Base-by-base conservation (phyloP, 495 filamentous ascomycete genomes). In the Penicillium cosmopolitanum region DNA sequence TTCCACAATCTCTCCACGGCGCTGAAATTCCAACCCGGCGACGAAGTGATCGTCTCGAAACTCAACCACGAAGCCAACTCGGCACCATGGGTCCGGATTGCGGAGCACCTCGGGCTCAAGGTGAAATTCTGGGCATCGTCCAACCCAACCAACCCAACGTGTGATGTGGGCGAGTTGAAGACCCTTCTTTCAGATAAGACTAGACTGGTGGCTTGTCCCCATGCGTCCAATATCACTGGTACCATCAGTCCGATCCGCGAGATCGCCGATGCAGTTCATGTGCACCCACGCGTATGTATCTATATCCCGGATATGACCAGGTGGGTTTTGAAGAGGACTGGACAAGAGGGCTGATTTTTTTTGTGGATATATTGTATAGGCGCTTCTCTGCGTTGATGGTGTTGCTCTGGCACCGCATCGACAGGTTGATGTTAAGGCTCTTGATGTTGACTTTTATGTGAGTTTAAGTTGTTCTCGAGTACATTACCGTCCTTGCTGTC, bases 31-130 rank as follows among this genome's bases (percentile, higher is more conserved):
- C 66, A 80, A n/a, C 61, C 76, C 5, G 83, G 82, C 50, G 81
- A 84, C 61, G 88, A 91, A 64, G 68, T 92, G 36, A 73, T 93
- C 53, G 42, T 90, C 6, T 91, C 86, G 5, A 77, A 80, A 50
- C 72, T 90, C 57, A 88, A 91, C 68, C 87, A 92, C 67, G 87
- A 91, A 72, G 85, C 87, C 35, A 90, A 91, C 67, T 84, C 87
- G 58, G 81, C 85, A 10, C 77, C 88, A 0, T 92, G 88, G 88
- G 75, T 88, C 7, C 73, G 77, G 23, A 77, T 92, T n/a, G 88
- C 88, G 9, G 51, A 72, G 3, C 74, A 78, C 0, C 74, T 84
- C 36, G 79, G 81, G 10, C 77, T 90, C 2, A 73, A 66, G 0
- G 69, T 93, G 50, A 89, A 88, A 64, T 91, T 84, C 86, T 92